A percentile compares a stretch with the other conserved stretches of the same genome.
phyloP scores from a whole-genome alignment of 345 rosid species.

The Hibiscus trionum region DNA sequence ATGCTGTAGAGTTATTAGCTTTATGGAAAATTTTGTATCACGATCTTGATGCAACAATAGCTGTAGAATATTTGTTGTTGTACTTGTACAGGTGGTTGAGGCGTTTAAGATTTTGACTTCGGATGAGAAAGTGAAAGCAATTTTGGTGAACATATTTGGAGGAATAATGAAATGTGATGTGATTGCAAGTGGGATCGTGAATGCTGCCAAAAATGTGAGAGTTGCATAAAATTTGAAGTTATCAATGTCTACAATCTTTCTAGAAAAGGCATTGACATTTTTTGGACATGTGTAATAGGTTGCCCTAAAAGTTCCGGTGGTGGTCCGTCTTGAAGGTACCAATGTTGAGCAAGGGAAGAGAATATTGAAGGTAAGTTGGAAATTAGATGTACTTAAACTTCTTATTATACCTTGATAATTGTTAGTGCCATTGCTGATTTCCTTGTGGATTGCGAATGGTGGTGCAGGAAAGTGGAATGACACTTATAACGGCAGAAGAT shows the following conservation, averaged over 20 bases:
- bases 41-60: background rate
- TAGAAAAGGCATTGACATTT: constrained; percentile 2
- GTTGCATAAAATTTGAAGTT: constrained; percentile 9
- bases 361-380: constrained; percentile 59
- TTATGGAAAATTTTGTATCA: background rate
- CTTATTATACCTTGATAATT: background rate
- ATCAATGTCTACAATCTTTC: background rate
- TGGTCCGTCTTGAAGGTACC: constrained; percentile 72
- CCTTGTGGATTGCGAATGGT: background rate
- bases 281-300: constrained; percentile 36
- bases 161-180: constrained; percentile 99
- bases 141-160: constrained; percentile 95
- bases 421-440: background rate
- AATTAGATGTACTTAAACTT: background rate
- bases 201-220: constrained; percentile 89
- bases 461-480: constrained; percentile 86
- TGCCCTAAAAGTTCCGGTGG: constrained; percentile 85
- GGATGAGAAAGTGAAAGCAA: constrained; percentile 96
- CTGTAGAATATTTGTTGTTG: background rate
- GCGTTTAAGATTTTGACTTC: constrained; percentile 97
- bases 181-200: constrained; percentile 98
- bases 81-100: constrained; percentile 70
- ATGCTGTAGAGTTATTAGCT: background rate
- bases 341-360: constrained; percentile 84
- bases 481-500: constrained; percentile 84